Conservation (phyloP, 2,329 filamentous ascomycete species). For the Botryotinia convoluta region DNA sequence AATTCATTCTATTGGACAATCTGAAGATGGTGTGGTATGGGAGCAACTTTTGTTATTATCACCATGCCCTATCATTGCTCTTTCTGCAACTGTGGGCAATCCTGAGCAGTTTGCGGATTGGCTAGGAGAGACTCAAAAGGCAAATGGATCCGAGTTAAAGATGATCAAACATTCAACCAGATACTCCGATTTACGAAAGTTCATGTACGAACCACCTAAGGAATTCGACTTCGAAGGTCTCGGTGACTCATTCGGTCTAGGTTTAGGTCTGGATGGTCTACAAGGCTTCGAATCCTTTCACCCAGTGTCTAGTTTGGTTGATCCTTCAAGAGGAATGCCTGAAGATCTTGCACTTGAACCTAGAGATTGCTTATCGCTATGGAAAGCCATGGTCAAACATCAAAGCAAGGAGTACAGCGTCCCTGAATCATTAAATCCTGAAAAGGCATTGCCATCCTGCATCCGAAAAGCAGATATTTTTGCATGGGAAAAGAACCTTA, state of each 20-base stretch:
- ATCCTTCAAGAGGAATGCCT: conserved; percentile 60
- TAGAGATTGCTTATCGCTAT: conserved; percentile 66
- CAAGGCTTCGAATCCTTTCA: conserved; percentile 49
- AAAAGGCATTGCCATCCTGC: conserved; percentile 48
- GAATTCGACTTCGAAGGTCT: conserved; percentile 40
- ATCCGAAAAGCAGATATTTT: conserved; percentile 65
- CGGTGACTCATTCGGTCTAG: conserved; percentile 39
- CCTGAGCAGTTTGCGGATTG: conserved; percentile 67
- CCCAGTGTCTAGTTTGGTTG: conserved; percentile 61
- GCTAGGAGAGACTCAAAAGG: conserved; percentile 62
- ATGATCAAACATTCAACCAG: conserved; percentile 67
- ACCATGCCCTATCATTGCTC: conserved; percentile 73
- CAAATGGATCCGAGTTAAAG: conserved; percentile 60
- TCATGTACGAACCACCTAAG: conserved; percentile 56
- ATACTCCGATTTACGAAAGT: conserved; percentile 78
- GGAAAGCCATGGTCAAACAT: conserved; percentile 59
- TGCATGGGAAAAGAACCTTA: conserved; percentile 62
- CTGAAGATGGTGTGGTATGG: conserved; percentile 74
- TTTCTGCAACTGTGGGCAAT: conserved; percentile 79
- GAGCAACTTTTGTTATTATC: conserved; percentile 73
- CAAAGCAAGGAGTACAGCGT: conserved; percentile 53
- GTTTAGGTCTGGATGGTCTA: conserved; percentile 46
- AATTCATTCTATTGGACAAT: conserved; percentile 75
- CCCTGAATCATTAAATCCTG: conserved; percentile 49
- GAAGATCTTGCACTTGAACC: conserved; percentile 68